Conservation (phyloP, 345 rosid genomes). For the Rhizophora mangle region DNA sequence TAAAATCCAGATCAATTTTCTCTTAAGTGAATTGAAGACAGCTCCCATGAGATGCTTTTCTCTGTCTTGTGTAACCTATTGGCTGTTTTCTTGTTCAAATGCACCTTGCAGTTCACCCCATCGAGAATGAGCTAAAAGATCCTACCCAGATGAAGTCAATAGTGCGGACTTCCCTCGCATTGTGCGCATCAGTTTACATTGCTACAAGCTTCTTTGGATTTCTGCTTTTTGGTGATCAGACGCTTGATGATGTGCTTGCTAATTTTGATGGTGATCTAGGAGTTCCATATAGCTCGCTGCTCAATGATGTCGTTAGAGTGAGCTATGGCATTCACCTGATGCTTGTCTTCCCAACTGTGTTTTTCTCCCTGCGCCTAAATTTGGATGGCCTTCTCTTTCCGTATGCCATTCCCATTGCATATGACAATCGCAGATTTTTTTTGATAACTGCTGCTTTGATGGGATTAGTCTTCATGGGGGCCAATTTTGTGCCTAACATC, state of each 20-base stretch:
- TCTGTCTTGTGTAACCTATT: constrained; percentile 2
- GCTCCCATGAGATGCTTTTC: not conserved
- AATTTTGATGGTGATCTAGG: constrained; percentile 72
- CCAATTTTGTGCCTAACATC: constrained; percentile 60
- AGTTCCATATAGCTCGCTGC: constrained; percentile 52
- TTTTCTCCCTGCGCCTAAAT: constrained; percentile 65
- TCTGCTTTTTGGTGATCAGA: constrained; percentile 61
- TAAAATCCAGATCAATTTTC: not conserved
- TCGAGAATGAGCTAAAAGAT: constrained; percentile 61
- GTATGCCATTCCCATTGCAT: constrained; percentile 45
- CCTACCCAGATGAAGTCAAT: constrained; percentile 55
- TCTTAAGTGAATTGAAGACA: not conserved
- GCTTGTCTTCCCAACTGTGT: constrained; percentile 68
- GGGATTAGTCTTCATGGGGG: constrained; percentile 52
- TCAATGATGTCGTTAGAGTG: constrained; percentile 54
- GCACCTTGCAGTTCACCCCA: constrained; percentile 56
- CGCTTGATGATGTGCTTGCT: constrained; percentile 61
- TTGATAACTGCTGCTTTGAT: constrained; percentile 43
- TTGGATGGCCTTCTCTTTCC: constrained; percentile 64
- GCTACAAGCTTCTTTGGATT: constrained; percentile 69
- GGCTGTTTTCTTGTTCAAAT: not conserved
- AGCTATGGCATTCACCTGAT: constrained; percentile 72
- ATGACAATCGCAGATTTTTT: constrained; percentile 52
- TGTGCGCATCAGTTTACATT: constrained; percentile 55
- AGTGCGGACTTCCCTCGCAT: constrained; percentile 45